Evolutionary conservation across 176 grass and related monocot species (phyloP).

Genomic region (Paspalum vaginatum): DNA sequence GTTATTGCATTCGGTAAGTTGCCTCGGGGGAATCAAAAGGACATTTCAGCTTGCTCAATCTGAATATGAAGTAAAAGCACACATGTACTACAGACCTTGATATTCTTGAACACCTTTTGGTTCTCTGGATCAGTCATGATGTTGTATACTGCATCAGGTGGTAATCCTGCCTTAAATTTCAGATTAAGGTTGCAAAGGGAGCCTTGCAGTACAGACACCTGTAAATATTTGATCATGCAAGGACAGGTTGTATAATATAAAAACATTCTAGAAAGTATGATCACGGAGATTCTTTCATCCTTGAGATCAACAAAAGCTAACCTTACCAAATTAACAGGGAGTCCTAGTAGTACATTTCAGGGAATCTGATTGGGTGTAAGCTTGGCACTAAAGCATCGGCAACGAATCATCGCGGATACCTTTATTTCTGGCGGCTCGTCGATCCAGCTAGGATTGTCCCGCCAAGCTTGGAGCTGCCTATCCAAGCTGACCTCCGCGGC

Average conservation of each 20-base stretch:
- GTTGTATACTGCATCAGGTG: slow-evolving; percentile 93
- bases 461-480: slow-evolving; percentile 78
- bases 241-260: neutral
- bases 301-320: neutral
- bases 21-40: neutral
- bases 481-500: slow-evolving; percentile 59
- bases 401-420: slow-evolving; percentile 27
- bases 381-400: neutral
- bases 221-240: slow-evolving; percentile 28
- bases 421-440: slow-evolving; percentile 77
- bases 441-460: slow-evolving; percentile 66
- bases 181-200: slow-evolving; percentile 92
- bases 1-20: neutral
- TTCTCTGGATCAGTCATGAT: slow-evolving; percentile 87
- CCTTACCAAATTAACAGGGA: neutral
- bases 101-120: slow-evolving; percentile 95
- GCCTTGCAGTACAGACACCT: slow-evolving; percentile 84
- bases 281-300: neutral
- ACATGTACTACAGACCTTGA: slow-evolving; percentile 58
- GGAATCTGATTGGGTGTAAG: neutral
- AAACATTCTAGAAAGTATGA: neutral
- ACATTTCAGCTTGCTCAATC: neutral
- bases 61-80: neutral
- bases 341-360: neutral
- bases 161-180: slow-evolving; percentile 73